Evolutionary conservation across 2,329 filamentous ascomycete genomes (phyloP).

Genomic region (Drechslerella dactyloides): DNA sequence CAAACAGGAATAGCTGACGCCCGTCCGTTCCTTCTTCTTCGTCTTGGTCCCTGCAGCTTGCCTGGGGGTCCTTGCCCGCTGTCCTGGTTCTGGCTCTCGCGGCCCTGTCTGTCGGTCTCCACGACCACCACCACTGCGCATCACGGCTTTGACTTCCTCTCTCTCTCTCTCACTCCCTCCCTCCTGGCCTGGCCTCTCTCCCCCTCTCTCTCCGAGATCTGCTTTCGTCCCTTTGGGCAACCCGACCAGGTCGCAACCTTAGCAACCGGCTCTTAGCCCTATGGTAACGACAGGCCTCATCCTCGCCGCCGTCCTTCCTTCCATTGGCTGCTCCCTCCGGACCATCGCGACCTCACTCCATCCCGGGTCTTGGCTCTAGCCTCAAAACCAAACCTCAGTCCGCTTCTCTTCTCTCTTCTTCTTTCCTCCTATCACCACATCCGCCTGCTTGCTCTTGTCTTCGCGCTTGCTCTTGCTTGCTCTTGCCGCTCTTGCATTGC

Average conservation of each 20-base stretch:
- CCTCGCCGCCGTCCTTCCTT: constrained; percentile 6
- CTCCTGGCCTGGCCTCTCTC: constrained; percentile 1
- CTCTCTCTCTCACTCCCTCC: too few relatives aligned
- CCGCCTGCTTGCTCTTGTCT: constrained; percentile 12
- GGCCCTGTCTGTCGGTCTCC: constrained; percentile 2
- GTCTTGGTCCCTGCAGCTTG: background rate
- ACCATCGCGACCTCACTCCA: constrained; percentile 17
- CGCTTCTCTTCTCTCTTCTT: constrained; percentile 28
- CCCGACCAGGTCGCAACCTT: constrained; percentile 48
- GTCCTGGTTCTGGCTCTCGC: too few relatives aligned
- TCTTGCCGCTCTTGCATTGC: background rate
- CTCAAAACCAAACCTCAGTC: constrained; percentile 50
- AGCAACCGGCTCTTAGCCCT: constrained; percentile 49
- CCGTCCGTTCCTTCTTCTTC: background rate
- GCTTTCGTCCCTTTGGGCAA: constrained; percentile 22
- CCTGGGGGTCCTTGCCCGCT: background rate
- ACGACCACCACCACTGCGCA: constrained; percentile 17
- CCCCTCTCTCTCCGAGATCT: constrained; percentile 1
- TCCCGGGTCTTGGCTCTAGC: constrained; percentile 14
- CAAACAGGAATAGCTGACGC: constrained; percentile 18
- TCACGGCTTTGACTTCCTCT: constrained; percentile 16
- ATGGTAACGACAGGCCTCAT: constrained; percentile 9
- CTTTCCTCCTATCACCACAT: constrained; percentile 26
- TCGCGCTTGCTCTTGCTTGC: constrained; percentile 6
- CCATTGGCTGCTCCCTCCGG: constrained; percentile 8